Evolutionary conservation across 768 basidiomycete genomes (phyloP).

Genomic region (Amyloporia xantha): DNA sequence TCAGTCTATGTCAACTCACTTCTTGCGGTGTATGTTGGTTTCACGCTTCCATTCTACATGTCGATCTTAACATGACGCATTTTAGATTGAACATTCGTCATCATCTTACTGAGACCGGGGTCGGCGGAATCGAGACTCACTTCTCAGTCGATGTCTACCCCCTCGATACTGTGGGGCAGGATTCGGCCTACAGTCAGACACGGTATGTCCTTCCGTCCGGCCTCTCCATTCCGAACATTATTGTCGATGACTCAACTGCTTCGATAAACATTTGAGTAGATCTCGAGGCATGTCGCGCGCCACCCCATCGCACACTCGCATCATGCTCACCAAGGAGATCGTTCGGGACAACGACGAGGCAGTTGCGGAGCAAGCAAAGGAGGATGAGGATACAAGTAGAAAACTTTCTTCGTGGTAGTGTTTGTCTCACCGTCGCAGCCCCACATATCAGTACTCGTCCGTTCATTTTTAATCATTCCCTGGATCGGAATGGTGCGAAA

Average conservation of each 20-base stretch:
- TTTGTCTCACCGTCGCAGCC: no score
- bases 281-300: neutral
- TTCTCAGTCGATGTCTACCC: neutral
- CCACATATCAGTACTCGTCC: no score
- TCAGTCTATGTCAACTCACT: constrained; percentile 5
- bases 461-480: no score
- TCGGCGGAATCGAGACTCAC: neutral
- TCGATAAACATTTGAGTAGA: neutral
- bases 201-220: neutral
- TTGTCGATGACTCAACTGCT: no score
- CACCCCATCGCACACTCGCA: neutral
- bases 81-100: constrained; percentile 2
- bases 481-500: no score
- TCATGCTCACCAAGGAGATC: constrained; percentile 3
- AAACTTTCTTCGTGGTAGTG: no score
- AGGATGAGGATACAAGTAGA: neutral
- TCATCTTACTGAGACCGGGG: neutral
- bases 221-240: no score
- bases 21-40: constrained; percentile 3
- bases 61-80: neutral
- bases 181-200: neutral
- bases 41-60: neutral
- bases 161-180: neutral
- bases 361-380: neutral
- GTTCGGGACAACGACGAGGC: neutral